Evolutionary conservation across 2,329 filamentous ascomycete species (phyloP), one percentile per base, ranked within the genome.

Genomic region (Juglanconis oblonga): DNA sequence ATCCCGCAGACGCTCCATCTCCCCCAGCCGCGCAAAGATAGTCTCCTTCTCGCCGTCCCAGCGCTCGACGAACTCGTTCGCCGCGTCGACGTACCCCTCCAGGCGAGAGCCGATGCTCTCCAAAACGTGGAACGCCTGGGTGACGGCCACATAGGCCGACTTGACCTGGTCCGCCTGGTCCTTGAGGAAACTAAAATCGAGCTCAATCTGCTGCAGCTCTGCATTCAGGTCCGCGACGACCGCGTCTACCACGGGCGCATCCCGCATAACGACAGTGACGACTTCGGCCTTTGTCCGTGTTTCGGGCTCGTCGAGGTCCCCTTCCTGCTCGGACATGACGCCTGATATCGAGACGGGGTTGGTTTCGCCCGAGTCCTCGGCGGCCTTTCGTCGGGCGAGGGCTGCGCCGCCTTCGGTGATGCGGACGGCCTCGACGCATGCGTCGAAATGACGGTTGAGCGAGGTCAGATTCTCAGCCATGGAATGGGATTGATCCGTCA

Each of bases 351-450:
- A 87, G 1, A 87, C 81, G 3, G 66, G 65, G 36, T 69, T 66
- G 13, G 71, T 65, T 36, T 64, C 68, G 67, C 71, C 81, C 69
- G 72, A 83, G 35, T 82, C 82, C 65, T 90, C 88, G 48, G 87
- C 88, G 0, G 86, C 88, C 64, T 86, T 88, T 54, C 84, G 82
- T 10, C 87, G 84, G 51, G 66, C 55, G 57, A 67, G 57, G 61
- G 66, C 57, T 58, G 65, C 58, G 57, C 66, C 61, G 49, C 64
- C 47, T 64, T 67, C 59, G 60, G 64, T 97, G 54, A 94, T 92
- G 62, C 92, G 90, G 48, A 97, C 88, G 1, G 94, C 94, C 1
- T 89, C 94, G 13, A 96, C 91, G 72, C 94, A 97, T 65, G 96
- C 85, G 72, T 98, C 94, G 71, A 97, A 97, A 74, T 98, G 94